Base-by-base conservation (phyloP, 2,329 filamentous ascomycete genomes). In the Aciculosporium take region DNA sequence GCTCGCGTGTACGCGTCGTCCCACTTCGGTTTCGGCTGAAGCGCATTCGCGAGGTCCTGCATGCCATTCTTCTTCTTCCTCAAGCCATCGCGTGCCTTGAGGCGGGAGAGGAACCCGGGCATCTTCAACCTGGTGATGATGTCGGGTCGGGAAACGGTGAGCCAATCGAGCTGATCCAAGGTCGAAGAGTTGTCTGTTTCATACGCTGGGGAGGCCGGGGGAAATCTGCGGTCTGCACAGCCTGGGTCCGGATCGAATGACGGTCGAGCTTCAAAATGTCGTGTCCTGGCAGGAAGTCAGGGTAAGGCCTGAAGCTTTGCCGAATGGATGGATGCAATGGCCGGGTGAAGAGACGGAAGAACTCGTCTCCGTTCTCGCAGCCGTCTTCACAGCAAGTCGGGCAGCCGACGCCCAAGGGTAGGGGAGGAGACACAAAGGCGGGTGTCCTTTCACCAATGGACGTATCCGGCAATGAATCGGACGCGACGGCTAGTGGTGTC, bases 1-100 rank as follows among this genome's bases (percentile, higher is more conserved):
- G 74, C 84, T 55, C 89, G 81, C 47, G 78, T 72, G 76, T 87
- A 98, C 48, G 86, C 83, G 59, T 95, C 84, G 46, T 85, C 83
- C 82, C 86, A 95, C 61, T 73, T 74, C 42, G 83, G 84, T 63
- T 87, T 86, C 46, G 70, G 63, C 29, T 79, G 75, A 21, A 68
- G 63, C 48, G 71, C 64, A 45, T 74, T 61, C 38, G 67, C 57
- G 13, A 66, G 59, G 41, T 70, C 61, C 48, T 72, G 63, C 47
- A 69, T 62, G 42, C 67, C 63, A 49, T 70, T 74, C 65, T 87
- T 88, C 64, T 82, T 84, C 60, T 76, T 79, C 51, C 71, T 71
- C 50, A 67, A 63, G 56, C 71, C 71, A 65, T 91, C 84, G 65
- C 81, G 87, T 66, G 74, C 73, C 70, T 85, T 86, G 62, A 89